phyloP scores from a whole-genome alignment of 2,329 filamentous ascomycete genomes.

The Trichoderma semiorbis region DNA sequence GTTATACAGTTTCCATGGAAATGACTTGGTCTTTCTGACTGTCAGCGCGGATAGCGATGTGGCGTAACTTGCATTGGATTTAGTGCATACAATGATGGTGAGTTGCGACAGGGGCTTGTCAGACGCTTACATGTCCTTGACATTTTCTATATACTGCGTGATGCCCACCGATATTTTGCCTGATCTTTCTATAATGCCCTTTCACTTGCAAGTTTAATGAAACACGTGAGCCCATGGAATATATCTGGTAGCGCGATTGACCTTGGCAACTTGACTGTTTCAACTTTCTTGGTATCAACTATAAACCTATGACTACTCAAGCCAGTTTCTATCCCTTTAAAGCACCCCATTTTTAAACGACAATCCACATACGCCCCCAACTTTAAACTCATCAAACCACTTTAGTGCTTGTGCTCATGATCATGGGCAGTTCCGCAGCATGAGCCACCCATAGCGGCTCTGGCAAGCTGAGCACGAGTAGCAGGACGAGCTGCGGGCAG shows the following conservation, averaged over 20 bases:
- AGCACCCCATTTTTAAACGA: not conserved
- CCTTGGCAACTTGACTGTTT: not conserved
- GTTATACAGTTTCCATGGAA: not conserved
- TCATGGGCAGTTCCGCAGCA: slow-evolving; percentile 19
- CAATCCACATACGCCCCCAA: not conserved
- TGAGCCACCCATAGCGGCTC: slow-evolving; percentile 24
- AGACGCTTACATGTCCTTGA: not conserved
- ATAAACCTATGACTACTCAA: not conserved
- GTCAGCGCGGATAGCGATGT: not conserved
- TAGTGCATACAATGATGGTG: not conserved
- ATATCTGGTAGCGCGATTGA: not conserved
- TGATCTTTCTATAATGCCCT: not conserved
- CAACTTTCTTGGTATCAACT: not conserved
- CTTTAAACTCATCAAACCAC: not conserved
- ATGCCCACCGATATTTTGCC: not conserved
- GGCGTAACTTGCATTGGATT: not conserved
- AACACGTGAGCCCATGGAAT: too few relatives aligned
- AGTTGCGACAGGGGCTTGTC: not conserved
- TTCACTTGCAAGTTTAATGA: not conserved
- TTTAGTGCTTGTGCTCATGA: slow-evolving; percentile 19
- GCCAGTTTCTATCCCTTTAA: not conserved
- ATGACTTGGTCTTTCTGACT: not conserved
- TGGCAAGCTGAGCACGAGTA: slow-evolving; percentile 28
- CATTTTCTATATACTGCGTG: not conserved
- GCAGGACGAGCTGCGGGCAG: slow-evolving; percentile 26